A percentile compares a stretch with the other conserved stretches of the same genome.
Conservation (phyloP, 2,329 filamentous ascomycete genomes). For the Paecilomyces dactylethromorphus region DNA sequence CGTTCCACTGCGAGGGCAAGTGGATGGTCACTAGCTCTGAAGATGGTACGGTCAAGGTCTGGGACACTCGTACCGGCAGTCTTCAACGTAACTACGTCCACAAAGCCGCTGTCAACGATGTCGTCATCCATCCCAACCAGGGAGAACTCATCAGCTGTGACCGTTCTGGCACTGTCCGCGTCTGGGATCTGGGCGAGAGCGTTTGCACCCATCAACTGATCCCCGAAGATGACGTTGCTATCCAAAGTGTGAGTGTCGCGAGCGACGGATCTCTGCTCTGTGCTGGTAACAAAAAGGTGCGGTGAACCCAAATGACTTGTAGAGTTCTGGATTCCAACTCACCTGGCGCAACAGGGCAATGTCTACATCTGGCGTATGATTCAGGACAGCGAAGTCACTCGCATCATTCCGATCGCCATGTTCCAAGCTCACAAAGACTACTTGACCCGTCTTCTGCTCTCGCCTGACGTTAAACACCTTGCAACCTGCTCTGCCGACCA, state of each 20-base stretch:
- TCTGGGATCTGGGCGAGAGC: constrained; percentile 97
- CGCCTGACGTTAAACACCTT: constrained; percentile 87
- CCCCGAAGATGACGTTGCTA: constrained; percentile 88
- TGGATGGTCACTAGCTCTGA: constrained; percentile 99
- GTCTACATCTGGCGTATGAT: constrained; percentile 96
- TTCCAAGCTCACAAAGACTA: constrained; percentile 90
- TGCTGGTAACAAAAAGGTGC: constrained; percentile 82
- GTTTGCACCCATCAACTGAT: constrained; percentile 95
- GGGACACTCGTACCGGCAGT: constrained; percentile 80
- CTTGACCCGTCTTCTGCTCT: constrained; percentile 85
- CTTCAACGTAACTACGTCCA: constrained; percentile 93
- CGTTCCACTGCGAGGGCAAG: constrained; percentile 97
- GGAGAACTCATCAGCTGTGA: constrained; percentile 97
- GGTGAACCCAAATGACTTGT: constrained; percentile 13
- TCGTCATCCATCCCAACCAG: constrained; percentile 99
- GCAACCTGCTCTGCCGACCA: constrained; percentile 93
- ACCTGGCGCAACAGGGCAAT: constrained; percentile 60
- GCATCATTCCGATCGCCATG: constrained; percentile 77
- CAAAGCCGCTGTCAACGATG: constrained; percentile 84
- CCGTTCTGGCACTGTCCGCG: constrained; percentile 80
- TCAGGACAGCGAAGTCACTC: constrained; percentile 73
- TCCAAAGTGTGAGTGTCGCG: constrained; percentile 91
- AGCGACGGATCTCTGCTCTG: constrained; percentile 89
- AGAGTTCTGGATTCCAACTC: background rate
- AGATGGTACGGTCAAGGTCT: constrained; percentile 94